These are phyloP conservation scores for Sporisorium graminicola DNA, from an alignment of 1,284 basidiomycete genomes.

Conservation along the genomic window DNA sequence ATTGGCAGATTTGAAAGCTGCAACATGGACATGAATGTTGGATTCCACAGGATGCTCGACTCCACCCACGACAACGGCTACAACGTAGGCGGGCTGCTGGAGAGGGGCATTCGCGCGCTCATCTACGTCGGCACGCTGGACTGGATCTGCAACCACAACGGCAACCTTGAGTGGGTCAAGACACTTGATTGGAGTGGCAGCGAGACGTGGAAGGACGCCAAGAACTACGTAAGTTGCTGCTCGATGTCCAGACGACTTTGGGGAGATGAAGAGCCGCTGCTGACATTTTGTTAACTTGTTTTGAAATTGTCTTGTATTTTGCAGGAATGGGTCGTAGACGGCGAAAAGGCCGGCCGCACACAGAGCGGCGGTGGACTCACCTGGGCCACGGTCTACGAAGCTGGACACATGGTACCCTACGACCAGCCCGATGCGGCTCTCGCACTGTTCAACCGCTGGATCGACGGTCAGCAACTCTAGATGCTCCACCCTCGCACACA, in stretches of 20 bases:
- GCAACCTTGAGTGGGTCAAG: constrained; percentile 52
- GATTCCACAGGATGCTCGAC: constrained; percentile 43
- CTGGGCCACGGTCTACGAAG: constrained; percentile 58
- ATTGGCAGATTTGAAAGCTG: constrained; percentile 58
- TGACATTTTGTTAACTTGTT: background rate
- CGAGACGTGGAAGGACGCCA: constrained; percentile 23
- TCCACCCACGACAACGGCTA: constrained; percentile 40
- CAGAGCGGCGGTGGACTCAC: constrained; percentile 40
- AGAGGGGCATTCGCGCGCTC: constrained; percentile 79
- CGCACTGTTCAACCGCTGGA: constrained; percentile 65
- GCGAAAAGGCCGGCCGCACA: constrained; percentile 46
- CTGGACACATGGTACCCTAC: constrained; percentile 61
- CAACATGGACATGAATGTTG: constrained; percentile 35
- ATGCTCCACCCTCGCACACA: too few relatives aligned
- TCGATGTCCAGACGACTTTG: too few relatives aligned
- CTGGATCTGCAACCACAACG: constrained; percentile 66
- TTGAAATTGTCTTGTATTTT: background rate
- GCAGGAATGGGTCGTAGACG: constrained; percentile 45
- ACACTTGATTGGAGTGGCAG: constrained; percentile 40
- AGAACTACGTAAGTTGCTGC: constrained; percentile 39
- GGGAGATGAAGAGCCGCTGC: background rate
- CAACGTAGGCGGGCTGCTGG: constrained; percentile 80
- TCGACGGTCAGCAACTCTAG: constrained; percentile 56
- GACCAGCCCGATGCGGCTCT: constrained; percentile 57
- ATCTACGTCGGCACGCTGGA: constrained; percentile 77